Evolutionary conservation across 1,284 basidiomycete species (phyloP).

Genomic region (Melanopsichium pennsylvanicum): DNA sequence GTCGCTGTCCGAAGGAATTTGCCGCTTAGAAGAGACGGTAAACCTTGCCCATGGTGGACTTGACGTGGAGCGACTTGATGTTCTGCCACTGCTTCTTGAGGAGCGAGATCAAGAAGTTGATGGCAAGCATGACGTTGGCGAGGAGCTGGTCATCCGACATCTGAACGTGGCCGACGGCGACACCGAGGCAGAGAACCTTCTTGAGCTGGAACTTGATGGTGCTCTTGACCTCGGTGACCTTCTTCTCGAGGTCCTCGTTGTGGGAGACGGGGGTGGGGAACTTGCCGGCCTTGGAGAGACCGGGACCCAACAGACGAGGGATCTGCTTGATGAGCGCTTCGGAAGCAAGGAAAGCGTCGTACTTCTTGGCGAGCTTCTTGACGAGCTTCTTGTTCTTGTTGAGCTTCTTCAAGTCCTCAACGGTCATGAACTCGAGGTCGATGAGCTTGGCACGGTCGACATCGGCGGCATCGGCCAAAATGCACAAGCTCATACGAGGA

Average conservation of each 20-base stretch:
- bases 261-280: conserved; percentile 95
- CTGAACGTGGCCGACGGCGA: conserved; percentile 95
- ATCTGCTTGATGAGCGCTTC: conserved; percentile 99
- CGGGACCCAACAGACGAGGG: conserved; percentile 97
- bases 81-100: conserved; percentile 99
- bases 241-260: conserved; percentile 87
- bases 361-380: conserved; percentile 99
- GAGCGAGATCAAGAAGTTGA: conserved; percentile 99
- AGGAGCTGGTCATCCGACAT: conserved; percentile 98
- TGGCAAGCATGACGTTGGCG: conserved; percentile 94
- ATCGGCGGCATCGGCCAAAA: conserved; percentile 98
- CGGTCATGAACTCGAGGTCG: conserved; percentile 94
- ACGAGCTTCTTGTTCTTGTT: conserved; percentile 99
- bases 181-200: conserved; percentile 99
- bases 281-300: conserved; percentile 99
- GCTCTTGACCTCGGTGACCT: conserved; percentile 93
- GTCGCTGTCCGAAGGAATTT: no score
- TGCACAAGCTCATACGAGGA: conserved; percentile 98
- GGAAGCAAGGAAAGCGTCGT: conserved; percentile 98
- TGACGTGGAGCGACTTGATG: conserved; percentile 98
- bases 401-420: conserved; percentile 99
- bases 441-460: conserved; percentile 99
- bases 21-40: conserved; percentile 84
- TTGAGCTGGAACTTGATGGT: conserved; percentile 81
- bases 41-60: conserved; percentile 99